Conservation (phyloP, 2,329 filamentous ascomycete species). For the Cylindrodendrum hubeiense region DNA sequence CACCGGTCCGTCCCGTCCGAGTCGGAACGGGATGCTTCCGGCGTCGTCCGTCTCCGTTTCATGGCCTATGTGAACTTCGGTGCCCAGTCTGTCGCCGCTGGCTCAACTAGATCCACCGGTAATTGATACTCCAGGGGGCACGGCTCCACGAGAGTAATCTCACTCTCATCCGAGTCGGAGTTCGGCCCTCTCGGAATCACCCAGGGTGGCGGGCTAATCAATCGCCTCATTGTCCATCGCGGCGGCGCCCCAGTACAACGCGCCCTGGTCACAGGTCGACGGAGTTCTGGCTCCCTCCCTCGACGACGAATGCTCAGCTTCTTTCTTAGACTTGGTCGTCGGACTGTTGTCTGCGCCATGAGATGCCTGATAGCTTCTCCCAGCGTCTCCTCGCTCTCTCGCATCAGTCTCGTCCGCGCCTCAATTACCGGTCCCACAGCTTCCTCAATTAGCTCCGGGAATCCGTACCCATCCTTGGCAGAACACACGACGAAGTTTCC, state of each 20-base stretch:
- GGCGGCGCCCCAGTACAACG: conserved; percentile 30
- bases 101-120: conserved; percentile 27
- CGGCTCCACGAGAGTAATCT: conserved; percentile 21
- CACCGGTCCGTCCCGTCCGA: not conserved
- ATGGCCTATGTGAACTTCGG: conserved; percentile 19
- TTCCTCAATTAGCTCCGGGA: conserved; percentile 20
- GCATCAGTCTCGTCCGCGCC: conserved; percentile 26
- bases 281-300: not conserved
- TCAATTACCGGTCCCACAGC: conserved; percentile 27
- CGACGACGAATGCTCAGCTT: conserved; percentile 8
- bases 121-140: conserved; percentile 32
- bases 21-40: not conserved
- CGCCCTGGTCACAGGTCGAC: conserved; percentile 13
- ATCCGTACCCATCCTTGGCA: conserved; percentile 15
- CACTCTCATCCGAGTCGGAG: conserved; percentile 18
- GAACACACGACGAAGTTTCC: conserved; percentile 25
- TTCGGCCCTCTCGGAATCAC: not conserved
- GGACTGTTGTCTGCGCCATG: not conserved
- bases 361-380: conserved; percentile 25
- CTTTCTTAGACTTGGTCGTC: conserved; percentile 10
- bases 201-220: conserved; percentile 15
- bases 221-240: conserved; percentile 29
- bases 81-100: conserved; percentile 27
- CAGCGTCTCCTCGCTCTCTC: conserved; percentile 31
- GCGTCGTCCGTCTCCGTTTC: not conserved